Evolutionary conservation across 768 basidiomycete species (phyloP), one percentile per base, ranked within the genome.

Genomic region (Suillus subalutaceus): DNA sequence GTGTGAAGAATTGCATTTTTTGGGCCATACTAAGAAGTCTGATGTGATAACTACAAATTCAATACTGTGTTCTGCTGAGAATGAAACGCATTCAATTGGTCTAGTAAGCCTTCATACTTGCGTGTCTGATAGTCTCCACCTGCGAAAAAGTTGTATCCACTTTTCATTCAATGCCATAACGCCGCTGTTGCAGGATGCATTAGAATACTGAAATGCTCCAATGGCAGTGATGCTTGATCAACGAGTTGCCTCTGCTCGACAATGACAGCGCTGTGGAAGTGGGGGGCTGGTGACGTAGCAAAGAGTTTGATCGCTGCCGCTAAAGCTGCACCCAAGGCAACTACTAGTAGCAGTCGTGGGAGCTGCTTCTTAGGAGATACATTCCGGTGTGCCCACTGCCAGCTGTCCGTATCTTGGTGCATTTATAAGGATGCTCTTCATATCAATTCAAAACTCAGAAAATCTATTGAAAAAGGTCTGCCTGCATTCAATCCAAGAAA

Each of bases 291-390:
- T 50, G 82, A 85, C 71, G 76, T 73, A 48, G 93, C 91, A 82
- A 89, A 82, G 75, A 85, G 87, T 70, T 76, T 93, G 73, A 72
- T 87, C 3, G 77, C 80, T 50, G 92, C 92, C 10, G 91, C 90
- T 1, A 86, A 84, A 72, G 85, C 85, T 26, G 87, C 93, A 16
- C 88, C 90, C 15, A 93, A 94, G 81, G 94, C 93, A 44, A 98
- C 96, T 63, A n/a, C n/a, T n/a, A n/a, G n/a, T n/a, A 97, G 96
- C 75, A 95, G 94, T 74, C 99, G 97, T 81, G 97, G 96, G 18
- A 98, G 85, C 81, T 99, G 97, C 83, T 99, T 94, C 83, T 81
- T 99, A 44, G 97, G 97, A 12, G 97, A 99, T 79, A 97, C 97
- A 3, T 99, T 99, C 81, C 84, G 97, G 74, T 99, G 97, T 79